These are phyloP conservation scores for Lactarius hatsudake DNA, from an alignment of 768 basidiomycete genomes.

Conservation along the genomic window DNA sequence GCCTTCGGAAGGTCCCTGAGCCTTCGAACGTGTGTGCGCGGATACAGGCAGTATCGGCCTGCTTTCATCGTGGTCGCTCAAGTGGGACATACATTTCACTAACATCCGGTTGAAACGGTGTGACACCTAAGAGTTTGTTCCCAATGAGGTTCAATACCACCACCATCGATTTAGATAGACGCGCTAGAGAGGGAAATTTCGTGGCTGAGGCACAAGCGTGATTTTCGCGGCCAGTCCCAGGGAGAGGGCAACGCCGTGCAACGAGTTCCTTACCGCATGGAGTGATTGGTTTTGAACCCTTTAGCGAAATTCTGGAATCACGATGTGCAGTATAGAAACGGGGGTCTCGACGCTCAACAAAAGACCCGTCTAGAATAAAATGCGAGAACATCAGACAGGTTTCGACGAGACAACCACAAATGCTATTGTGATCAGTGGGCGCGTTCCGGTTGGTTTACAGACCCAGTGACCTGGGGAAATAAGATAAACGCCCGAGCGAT, in stretches of 20 bases:
- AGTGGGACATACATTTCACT: neutral
- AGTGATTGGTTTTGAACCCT: neutral
- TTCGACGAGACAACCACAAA: neutral
- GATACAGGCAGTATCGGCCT: neutral
- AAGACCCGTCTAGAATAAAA: neutral
- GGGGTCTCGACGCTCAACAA: neutral
- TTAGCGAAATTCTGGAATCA: neutral
- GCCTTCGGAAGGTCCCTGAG: neutral
- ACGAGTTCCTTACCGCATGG: neutral
- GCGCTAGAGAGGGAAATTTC: neutral
- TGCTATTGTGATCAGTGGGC: slow-evolving; percentile 12
- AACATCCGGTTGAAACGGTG: neutral
- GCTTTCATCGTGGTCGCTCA: neutral
- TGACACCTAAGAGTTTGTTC: neutral
- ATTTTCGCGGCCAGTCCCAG: neutral
- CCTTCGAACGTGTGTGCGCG: neutral
- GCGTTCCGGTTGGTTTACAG: neutral
- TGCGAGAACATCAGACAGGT: neutral
- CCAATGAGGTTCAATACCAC: neutral
- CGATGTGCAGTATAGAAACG: neutral
- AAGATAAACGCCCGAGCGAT: neutral
- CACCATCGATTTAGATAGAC: neutral
- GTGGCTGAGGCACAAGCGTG: neutral
- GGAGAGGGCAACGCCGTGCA: neutral
- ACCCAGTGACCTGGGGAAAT: slow-evolving; percentile 11